Percentiles rank a stretch among this genome's conserved stretches.
These are phyloP conservation scores for Silene conica DNA, from an alignment of 148 eudicot genomes.

Conservation along the genomic window DNA sequence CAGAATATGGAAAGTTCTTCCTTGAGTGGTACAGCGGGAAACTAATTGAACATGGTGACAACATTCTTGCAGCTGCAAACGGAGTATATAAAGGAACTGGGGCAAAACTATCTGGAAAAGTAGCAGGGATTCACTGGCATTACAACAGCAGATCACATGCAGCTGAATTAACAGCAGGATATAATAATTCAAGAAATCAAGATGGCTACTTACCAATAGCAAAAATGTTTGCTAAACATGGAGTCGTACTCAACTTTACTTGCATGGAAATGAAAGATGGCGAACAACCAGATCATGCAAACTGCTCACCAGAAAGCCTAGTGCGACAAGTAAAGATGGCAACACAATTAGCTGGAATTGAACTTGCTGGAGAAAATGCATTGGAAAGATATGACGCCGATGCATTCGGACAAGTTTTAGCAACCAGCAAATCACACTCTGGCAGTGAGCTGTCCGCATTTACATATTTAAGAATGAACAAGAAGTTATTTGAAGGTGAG, in stretches of 20 bases:
- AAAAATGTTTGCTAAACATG: constrained; percentile 56
- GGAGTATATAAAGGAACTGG: constrained; percentile 70
- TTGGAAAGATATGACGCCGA: constrained; percentile 64
- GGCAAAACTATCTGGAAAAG: constrained; percentile 80
- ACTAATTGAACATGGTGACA: constrained; percentile 77
- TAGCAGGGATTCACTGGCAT: constrained; percentile 96
- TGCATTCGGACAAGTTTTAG: constrained; percentile 52
- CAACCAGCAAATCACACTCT: constrained; percentile 55
- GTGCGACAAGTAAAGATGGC: constrained; percentile 74
- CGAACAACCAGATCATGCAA: constrained; percentile 67
- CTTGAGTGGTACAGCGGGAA: constrained; percentile 77
- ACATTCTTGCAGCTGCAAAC: constrained; percentile 56
- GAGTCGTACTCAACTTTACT: constrained; percentile 67
- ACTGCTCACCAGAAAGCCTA: constrained; percentile 80
- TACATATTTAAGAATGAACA: constrained; percentile 70
- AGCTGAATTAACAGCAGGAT: constrained; percentile 82
- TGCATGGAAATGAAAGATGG: constrained; percentile 95
- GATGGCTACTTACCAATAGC: constrained; percentile 79
- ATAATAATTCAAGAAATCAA: constrained; percentile 60
- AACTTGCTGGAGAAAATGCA: constrained; percentile 84
- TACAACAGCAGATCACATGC: constrained; percentile 86
- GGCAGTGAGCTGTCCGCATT: constrained; percentile 66
- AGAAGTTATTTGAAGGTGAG: constrained; percentile 59
- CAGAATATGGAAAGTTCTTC: constrained; percentile 74
- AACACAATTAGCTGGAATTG: constrained; percentile 47